Conservation (phyloP, 1,284 basidiomycete species). For the Agaricales sp. region DNA sequence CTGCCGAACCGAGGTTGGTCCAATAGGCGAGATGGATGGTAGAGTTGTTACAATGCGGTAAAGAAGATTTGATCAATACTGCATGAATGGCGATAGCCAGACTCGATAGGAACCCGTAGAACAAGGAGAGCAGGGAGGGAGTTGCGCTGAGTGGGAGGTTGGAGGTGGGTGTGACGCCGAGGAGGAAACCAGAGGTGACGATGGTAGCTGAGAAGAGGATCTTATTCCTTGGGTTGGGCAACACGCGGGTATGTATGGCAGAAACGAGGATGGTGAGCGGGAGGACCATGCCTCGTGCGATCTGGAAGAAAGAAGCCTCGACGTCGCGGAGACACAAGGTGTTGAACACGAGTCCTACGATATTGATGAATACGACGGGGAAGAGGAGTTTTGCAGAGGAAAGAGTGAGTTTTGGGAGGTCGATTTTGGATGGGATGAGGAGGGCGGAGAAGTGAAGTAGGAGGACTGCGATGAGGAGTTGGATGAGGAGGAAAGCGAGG, state of each 20-base stretch:
- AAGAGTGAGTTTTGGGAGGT: slow-evolving; percentile 42
- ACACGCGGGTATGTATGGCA: slow-evolving; percentile 58
- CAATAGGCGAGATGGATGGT: slow-evolving; percentile 79
- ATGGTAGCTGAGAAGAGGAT: slow-evolving; percentile 63
- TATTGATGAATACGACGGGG: slow-evolving; percentile 52
- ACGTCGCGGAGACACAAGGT: slow-evolving; percentile 88
- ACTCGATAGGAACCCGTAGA: slow-evolving; percentile 69
- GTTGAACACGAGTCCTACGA: slow-evolving; percentile 76
- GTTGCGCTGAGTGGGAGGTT: slow-evolving; percentile 58
- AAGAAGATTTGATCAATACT: slow-evolving; percentile 75
- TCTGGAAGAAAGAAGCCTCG: slow-evolving; percentile 87
- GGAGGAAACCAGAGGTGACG: slow-evolving; percentile 78
- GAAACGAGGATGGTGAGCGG: slow-evolving; percentile 81
- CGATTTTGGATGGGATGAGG: slow-evolving; percentile 49
- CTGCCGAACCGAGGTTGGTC: slow-evolving; percentile 65
- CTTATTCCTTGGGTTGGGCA: slow-evolving; percentile 20
- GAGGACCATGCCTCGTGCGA: slow-evolving; percentile 76
- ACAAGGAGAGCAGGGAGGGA: slow-evolving; percentile 53
- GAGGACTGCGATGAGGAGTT: slow-evolving; percentile 68
- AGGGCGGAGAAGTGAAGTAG: slow-evolving; percentile 60
- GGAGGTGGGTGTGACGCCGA: slow-evolving; percentile 42
- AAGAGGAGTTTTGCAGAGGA: slow-evolving; percentile 59
- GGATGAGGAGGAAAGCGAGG: slow-evolving; percentile 75
- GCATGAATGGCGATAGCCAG: slow-evolving; percentile 74
- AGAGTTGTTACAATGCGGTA: slow-evolving; percentile 67